Evolutionary conservation across 2,329 filamentous ascomycete species (phyloP).

Genomic region (Escovopsis sp.): DNA sequence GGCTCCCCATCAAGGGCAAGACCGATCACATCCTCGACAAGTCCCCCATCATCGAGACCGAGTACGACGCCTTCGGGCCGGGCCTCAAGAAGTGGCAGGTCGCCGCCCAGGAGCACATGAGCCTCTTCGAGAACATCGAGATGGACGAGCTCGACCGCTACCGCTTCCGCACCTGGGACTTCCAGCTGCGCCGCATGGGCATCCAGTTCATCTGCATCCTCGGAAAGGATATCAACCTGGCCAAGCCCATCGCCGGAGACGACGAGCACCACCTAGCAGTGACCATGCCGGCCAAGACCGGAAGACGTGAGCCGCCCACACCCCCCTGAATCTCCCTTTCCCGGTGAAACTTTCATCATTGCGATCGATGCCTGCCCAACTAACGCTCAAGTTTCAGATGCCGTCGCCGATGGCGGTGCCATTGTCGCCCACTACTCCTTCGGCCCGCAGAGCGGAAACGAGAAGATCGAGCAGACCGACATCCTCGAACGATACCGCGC

Average conservation of each 20-base stretch:
- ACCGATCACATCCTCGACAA: slow-evolving; percentile 25
- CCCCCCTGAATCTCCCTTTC: too few species aligned
- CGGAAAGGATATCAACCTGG: slow-evolving; percentile 34
- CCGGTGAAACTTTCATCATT: too few species aligned
- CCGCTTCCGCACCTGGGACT: slow-evolving; percentile 34
- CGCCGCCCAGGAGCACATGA: slow-evolving; percentile 32
- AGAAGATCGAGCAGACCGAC: slow-evolving; percentile 33
- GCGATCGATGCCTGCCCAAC: too few species aligned
- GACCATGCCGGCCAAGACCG: slow-evolving; percentile 22
- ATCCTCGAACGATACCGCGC: slow-evolving; percentile 36
- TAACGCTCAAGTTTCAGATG: slow-evolving; percentile 14
- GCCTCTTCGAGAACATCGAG: slow-evolving; percentile 36
- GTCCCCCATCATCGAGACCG: slow-evolving; percentile 32
- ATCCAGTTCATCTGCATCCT: slow-evolving; percentile 40
- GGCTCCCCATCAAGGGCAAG: slow-evolving; percentile 27
- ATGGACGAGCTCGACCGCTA: slow-evolving; percentile 28
- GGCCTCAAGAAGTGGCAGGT: slow-evolving; percentile 35
- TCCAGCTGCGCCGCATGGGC: slow-evolving; percentile 34
- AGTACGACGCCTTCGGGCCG: slow-evolving; percentile 31
- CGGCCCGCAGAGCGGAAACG: slow-evolving; percentile 17
- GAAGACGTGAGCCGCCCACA: slow-evolving; percentile 17
- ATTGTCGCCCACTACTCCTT: slow-evolving; percentile 40
- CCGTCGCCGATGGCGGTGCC: slow-evolving; percentile 38
- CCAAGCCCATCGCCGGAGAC: slow-evolving; percentile 28
- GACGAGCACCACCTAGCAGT: slow-evolving; percentile 32